A percentile compares a stretch with the other conserved stretches of the same genome.
These are phyloP conservation scores for Epithemia pelagica DNA, from an alignment of 108 stramenopile species.

Conservation along the genomic window DNA sequence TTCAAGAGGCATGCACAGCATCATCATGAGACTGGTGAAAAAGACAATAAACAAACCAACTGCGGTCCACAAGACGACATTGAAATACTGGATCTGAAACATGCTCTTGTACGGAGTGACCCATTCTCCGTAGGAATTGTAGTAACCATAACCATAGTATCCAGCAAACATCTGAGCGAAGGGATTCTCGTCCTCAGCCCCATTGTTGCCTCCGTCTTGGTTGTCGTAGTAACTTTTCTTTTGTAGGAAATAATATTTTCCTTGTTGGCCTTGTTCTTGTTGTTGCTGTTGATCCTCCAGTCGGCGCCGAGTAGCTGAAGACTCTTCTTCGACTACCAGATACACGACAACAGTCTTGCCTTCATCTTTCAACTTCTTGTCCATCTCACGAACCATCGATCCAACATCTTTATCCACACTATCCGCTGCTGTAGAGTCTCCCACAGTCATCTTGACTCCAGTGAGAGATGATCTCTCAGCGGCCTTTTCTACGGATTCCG, in stretches of 20 bases:
- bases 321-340: conserved; percentile 67
- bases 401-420: conserved; percentile 51
- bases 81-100: conserved; percentile 88
- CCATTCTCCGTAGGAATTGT: conserved; percentile 45
- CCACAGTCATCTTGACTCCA: conserved; percentile 43
- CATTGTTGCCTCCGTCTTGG: conserved; percentile 12
- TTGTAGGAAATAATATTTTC: neutral
- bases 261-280: conserved; percentile 11
- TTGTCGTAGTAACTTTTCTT: conserved; percentile 9
- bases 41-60: conserved; percentile 56
- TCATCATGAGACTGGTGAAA: conserved; percentile 49
- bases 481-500: conserved; percentile 8
- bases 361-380: conserved; percentile 18
- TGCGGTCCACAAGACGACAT: conserved; percentile 78
- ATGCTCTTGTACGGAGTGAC: conserved; percentile 72
- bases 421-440: conserved; percentile 26
- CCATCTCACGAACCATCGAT: conserved; percentile 34
- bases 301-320: conserved; percentile 37
- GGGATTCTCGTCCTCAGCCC: conserved; percentile 16
- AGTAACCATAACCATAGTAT: conserved; percentile 64
- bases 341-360: conserved; percentile 65
- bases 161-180: conserved; percentile 31
- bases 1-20: conserved; percentile 70
- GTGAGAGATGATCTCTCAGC: conserved; percentile 24
- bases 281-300: conserved; percentile 38